Percentiles rank a stretch among this genome's conserved stretches.
Conservation (phyloP, 805 yeast species). For the Wickerhamomyces bisporus region DNA sequence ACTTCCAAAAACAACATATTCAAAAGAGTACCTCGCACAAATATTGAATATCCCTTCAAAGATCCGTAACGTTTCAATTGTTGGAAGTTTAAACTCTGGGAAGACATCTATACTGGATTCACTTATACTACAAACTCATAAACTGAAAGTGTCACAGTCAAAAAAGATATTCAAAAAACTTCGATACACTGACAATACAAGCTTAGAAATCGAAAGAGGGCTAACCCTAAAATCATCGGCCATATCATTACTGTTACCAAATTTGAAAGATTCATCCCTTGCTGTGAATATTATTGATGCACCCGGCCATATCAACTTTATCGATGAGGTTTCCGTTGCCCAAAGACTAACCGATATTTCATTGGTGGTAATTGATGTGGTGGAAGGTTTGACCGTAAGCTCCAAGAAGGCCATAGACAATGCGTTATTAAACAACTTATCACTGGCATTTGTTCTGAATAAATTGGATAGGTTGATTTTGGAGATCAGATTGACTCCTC, state of each 20-base stretch:
- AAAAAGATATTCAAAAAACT: slow-evolving; percentile 66
- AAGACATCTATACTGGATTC: slow-evolving; percentile 75
- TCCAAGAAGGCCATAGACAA: slow-evolving; percentile 48
- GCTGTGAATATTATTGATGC: slow-evolving; percentile 69
- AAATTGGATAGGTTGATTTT: slow-evolving; percentile 82
- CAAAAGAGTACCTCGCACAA: slow-evolving; percentile 55
- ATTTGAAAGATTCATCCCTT: slow-evolving; percentile 47
- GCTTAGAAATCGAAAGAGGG: slow-evolving; percentile 66
- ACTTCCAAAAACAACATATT: slow-evolving; percentile 57
- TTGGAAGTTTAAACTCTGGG: slow-evolving; percentile 83
- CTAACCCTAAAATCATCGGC: slow-evolving; percentile 60
- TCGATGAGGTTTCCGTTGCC: slow-evolving; percentile 64
- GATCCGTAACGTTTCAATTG: slow-evolving; percentile 66
- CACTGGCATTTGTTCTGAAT: slow-evolving; percentile 60
- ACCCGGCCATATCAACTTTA: slow-evolving; percentile 88
- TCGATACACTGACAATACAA: slow-evolving; percentile 68
- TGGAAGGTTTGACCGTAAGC: slow-evolving; percentile 72
- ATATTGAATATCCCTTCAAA: slow-evolving; percentile 52
- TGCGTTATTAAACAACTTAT: slow-evolving; percentile 44
- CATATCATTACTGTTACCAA: slow-evolving; percentile 53
- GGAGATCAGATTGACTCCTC: slow-evolving; percentile 71
- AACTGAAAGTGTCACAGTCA: slow-evolving; percentile 31
- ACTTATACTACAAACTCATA: slow-evolving; percentile 63
- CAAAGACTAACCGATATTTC: slow-evolving; percentile 59
- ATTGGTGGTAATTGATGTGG: slow-evolving; percentile 70